Conservation (phyloP, 208 protist species). For the Trypanosoma platydactyli region DNA sequence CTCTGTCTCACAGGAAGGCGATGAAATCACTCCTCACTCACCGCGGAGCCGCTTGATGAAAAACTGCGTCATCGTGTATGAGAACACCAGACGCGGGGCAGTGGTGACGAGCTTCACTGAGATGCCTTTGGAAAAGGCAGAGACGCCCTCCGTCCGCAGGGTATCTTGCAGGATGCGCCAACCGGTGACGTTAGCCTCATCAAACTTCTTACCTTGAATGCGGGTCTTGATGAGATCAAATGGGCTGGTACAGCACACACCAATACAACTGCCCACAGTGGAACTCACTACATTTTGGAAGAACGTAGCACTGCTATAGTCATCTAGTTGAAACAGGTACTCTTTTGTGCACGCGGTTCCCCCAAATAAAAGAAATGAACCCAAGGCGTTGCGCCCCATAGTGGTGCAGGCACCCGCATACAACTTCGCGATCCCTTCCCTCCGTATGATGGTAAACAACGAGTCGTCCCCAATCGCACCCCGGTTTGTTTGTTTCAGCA, state of each 20-base stretch:
- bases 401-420: conserved; percentile 64
- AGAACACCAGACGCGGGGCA: conserved; percentile 78
- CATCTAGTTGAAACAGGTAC: conserved; percentile 55
- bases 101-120: conserved; percentile 75
- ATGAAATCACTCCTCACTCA: background rate
- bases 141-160: conserved; percentile 53
- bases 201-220: conserved; percentile 65
- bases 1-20: background rate
- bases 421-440: conserved; percentile 44
- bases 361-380: conserved; percentile 75
- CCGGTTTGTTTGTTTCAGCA: conserved; percentile 75
- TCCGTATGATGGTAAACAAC: conserved; percentile 35
- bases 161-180: conserved; percentile 53
- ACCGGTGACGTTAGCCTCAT: conserved; percentile 43
- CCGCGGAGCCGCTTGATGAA: conserved; percentile 54
- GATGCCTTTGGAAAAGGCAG: conserved; percentile 86
- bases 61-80: conserved; percentile 87
- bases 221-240: conserved; percentile 88
- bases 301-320: conserved; percentile 67
- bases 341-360: conserved; percentile 73
- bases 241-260: conserved; percentile 62
- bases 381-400: conserved; percentile 55
- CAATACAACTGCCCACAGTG: conserved; percentile 58
- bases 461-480: conserved; percentile 35
- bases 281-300: conserved; percentile 65